Base-by-base conservation (phyloP, 2,329 filamentous ascomycete species). In the Keithomyces neogunnii region DNA sequence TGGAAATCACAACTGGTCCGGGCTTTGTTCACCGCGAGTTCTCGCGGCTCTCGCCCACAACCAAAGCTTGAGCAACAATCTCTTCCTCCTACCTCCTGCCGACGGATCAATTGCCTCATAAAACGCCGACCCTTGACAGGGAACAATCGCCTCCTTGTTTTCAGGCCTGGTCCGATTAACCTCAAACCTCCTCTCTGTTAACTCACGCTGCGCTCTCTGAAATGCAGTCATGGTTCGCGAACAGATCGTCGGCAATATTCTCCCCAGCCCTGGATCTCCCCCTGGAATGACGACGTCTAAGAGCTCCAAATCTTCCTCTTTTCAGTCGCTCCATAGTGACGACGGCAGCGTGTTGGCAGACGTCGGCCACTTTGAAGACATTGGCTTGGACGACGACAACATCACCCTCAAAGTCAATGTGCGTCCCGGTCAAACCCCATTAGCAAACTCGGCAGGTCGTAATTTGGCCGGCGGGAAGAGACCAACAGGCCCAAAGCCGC, bases 271-370 rank as follows among this genome's bases (percentile, higher is more conserved):
- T 48, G 66, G 60, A 45, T 70, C 68, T 47, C 67, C 67, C 9
- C 67, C 67, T 49, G 88, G 89, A 62, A 82, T 95, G 71, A 89
- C 86, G 47, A 70, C 74, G 59, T 95, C 89, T 54, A 95, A 92
- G 69, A 93, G 89, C 56, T 95, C 89, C 57, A 95, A 93, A 69
- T 90, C 89, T 31, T 95, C 89, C 4, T 95, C 89, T 47, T 87
- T 92, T 62, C 86, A 85, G 60, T 95, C 90, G 38, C 84, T 86
- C 51, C 84, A 81, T 55, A 86, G 84, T 61, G 86, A 89, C 61
- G 87, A 88, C 59, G 82, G 85, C 62, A 81, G 77, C 58, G 77
- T 83, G 48, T 73, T 88, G 45, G 77, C 82, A 49, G 88, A 95
- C 63, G 80, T 86, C 52, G 84, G 82, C 56, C 84, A 96, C 66